Conservation (phyloP, 202 grass and related monocot genomes). For the Carex arenaria region DNA sequence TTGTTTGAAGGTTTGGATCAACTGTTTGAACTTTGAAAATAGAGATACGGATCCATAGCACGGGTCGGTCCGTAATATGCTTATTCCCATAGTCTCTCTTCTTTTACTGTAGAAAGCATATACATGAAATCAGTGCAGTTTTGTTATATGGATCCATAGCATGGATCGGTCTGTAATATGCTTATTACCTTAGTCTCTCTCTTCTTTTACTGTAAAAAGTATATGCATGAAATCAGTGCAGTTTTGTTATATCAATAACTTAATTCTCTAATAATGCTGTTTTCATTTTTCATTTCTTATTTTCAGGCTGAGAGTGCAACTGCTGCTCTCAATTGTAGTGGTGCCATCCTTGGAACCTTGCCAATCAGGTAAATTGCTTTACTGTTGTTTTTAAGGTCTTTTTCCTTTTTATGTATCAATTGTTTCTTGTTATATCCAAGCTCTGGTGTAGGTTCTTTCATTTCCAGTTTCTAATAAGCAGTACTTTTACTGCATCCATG, state of each 20-base stretch:
- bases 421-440: neutral
- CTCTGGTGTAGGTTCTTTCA: neutral
- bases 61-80: too few relatives aligned
- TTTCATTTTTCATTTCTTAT: constrained; percentile 1
- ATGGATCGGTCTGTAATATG: too few relatives aligned
- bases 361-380: constrained; percentile 71
- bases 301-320: constrained; percentile 93
- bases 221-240: neutral
- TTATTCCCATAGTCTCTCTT: too few relatives aligned
- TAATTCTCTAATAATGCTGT: constrained; percentile 4
- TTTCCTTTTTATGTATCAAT: neutral
- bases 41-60: too few relatives aligned
- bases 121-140: too few relatives aligned
- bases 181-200: too few relatives aligned
- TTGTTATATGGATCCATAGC: too few relatives aligned
- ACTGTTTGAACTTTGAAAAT: too few relatives aligned
- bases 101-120: too few relatives aligned
- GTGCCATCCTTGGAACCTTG: constrained; percentile 86
- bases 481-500: neutral
- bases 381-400: neutral
- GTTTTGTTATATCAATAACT: neutral
- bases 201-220: neutral
- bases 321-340: constrained; percentile 88
- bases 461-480: neutral
- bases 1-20: too few relatives aligned